phyloP scores from a whole-genome alignment of 306 rosid species.

The Lathyrus oleraceus region DNA sequence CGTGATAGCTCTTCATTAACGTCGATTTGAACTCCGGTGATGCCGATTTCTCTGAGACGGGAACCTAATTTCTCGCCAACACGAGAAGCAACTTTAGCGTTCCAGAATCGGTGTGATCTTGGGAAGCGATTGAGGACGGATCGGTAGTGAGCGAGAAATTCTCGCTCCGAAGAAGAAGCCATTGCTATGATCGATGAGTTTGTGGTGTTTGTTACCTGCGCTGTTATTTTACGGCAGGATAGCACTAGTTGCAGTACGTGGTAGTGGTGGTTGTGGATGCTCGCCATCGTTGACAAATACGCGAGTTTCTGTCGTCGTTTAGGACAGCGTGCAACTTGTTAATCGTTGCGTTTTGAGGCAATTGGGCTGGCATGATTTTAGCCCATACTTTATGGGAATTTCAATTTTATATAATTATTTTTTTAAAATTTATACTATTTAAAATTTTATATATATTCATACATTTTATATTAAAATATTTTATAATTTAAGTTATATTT shows the following conservation, averaged over 20 bases:
- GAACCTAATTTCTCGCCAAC: conserved; percentile 52
- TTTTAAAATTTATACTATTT: too few relatives aligned
- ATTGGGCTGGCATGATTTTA: too few relatives aligned
- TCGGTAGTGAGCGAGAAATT: conserved; percentile 40
- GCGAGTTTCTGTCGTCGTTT: not conserved
- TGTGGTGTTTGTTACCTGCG: conserved; percentile 43
- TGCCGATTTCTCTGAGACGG: conserved; percentile 46
- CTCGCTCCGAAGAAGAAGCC: conserved; percentile 56
- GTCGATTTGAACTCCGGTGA: conserved; percentile 42
- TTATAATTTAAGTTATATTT: too few relatives aligned
- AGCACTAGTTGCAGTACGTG: conserved; percentile 43
- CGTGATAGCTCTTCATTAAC: conserved; percentile 38
- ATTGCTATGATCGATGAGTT: conserved; percentile 51
- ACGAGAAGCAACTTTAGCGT: conserved; percentile 48
- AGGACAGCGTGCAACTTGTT: not conserved
- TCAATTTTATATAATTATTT: too few relatives aligned
- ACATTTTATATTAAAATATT: too few relatives aligned
- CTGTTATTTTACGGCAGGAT: conserved; percentile 52
- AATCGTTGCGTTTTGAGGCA: not conserved
- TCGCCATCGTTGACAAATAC: conserved; percentile 8
- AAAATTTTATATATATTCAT: too few relatives aligned
- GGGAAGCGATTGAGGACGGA: conserved; percentile 47
- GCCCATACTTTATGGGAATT: too few relatives aligned
- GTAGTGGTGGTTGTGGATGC: conserved; percentile 6
- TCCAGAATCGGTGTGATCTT: conserved; percentile 47